phyloP scores from a whole-genome alignment of 179 eudicot species.

The Heliamphora pulchella region DNA sequence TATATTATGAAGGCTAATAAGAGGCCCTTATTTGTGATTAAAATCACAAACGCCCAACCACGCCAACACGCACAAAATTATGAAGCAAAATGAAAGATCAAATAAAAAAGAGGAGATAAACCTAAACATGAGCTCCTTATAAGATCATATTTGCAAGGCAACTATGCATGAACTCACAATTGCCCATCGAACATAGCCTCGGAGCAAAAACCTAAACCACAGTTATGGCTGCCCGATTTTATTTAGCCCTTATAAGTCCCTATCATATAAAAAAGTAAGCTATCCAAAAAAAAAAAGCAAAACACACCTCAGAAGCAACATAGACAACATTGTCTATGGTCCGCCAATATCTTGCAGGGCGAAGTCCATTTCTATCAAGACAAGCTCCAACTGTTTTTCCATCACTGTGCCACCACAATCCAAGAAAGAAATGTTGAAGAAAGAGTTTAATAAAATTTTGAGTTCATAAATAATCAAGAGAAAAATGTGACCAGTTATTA shows the following conservation, averaged over 20 bases:
- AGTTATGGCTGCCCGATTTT: neutral
- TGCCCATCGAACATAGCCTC: neutral
- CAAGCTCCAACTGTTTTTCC: constrained; percentile 99
- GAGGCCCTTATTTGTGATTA: no score
- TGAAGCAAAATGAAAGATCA: no score
- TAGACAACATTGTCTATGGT: constrained; percentile 88
- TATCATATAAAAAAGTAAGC: neutral
- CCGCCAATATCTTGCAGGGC: constrained; percentile 99
- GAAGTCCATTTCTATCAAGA: constrained; percentile 96
- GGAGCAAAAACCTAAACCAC: neutral
- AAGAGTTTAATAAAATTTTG: neutral
- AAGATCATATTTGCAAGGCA: neutral
- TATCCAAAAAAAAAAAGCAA: constrained; percentile 12
- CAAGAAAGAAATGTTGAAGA: neutral
- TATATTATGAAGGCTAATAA: no score
- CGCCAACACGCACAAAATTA: no score
- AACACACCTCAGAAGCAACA: constrained; percentile 95
- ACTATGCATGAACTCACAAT: neutral
- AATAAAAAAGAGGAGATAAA: no score
- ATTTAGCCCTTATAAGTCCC: neutral
- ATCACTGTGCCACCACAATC: constrained; percentile 40
- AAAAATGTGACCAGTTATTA: neutral
- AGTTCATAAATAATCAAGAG: neutral
- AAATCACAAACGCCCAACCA: no score
- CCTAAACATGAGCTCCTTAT: no score